Evolutionary conservation across 306 rosid species (phyloP).

Genomic region (Corylus avellana): DNA sequence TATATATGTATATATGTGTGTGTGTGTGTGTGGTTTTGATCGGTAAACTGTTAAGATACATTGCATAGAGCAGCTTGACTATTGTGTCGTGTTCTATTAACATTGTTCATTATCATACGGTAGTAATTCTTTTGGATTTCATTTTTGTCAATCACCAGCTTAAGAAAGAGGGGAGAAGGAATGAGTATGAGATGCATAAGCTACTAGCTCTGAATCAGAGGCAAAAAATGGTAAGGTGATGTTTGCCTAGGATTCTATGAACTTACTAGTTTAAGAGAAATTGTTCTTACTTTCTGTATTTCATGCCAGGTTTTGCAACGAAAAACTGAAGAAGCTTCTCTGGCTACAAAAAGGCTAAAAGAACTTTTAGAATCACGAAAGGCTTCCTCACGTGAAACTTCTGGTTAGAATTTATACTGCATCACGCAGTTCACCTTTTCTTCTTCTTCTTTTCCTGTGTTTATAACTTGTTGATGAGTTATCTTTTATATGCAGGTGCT

Average conservation of each 20-base stretch:
- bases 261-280: slow-evolving; percentile 16
- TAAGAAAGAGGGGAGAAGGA: slow-evolving; percentile 95
- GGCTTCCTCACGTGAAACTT: slow-evolving; percentile 70
- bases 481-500: slow-evolving; percentile 38
- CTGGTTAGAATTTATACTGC: slow-evolving; percentile 37
- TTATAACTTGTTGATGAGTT: slow-evolving; percentile 17
- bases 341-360: slow-evolving; percentile 90
- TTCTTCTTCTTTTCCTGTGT: background rate
- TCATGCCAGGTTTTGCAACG: slow-evolving; percentile 80
- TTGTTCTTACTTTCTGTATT: slow-evolving; percentile 18
- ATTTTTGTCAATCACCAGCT: slow-evolving; percentile 62
- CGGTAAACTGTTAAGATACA: slow-evolving; percentile 1
- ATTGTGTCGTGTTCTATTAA: background rate
- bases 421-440: slow-evolving; percentile 1
- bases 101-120: background rate
- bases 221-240: slow-evolving; percentile 79
- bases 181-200: slow-evolving; percentile 97
- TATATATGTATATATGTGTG: background rate
- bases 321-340: slow-evolving; percentile 92
- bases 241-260: slow-evolving; percentile 17
- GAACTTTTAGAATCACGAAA: slow-evolving; percentile 87
- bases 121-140: slow-evolving; percentile 12
- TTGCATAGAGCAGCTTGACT: slow-evolving; percentile 5
- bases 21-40: background rate
- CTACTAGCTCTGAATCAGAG: slow-evolving; percentile 89